These are phyloP conservation scores for Trichoderma hamatum DNA, from an alignment of 2,329 filamentous ascomycete species.

Conservation along the genomic window DNA sequence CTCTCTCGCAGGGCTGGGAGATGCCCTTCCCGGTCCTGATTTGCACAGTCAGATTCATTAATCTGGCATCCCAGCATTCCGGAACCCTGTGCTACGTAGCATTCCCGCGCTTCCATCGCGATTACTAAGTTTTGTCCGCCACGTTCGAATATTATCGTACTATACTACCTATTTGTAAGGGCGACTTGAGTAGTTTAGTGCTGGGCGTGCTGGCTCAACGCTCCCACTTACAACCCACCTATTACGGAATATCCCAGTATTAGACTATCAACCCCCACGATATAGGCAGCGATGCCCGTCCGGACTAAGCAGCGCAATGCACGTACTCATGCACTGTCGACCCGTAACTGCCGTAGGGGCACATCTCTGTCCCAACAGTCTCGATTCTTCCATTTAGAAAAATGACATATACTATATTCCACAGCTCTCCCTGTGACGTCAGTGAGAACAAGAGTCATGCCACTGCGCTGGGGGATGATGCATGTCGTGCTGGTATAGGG, in stretches of 20 bases:
- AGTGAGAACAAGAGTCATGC: neutral
- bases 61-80: constrained; percentile 23
- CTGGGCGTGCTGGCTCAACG: neutral
- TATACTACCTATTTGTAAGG: neutral
- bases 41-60: constrained; percentile 21
- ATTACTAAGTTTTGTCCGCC: neutral
- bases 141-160: neutral
- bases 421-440: constrained; percentile 17
- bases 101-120: constrained; percentile 3
- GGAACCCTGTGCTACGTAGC: constrained; percentile 19
- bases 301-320: neutral
- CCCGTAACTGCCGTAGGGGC: constrained; percentile 10
- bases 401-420: constrained; percentile 11
- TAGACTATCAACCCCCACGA: neutral
- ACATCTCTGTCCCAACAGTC: neutral
- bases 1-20: neutral
- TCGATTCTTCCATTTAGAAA: neutral
- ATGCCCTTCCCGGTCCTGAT: too few species aligned
- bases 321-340: constrained; percentile 16
- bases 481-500: neutral
- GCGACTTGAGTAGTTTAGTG: neutral
- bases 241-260: neutral
- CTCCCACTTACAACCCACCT: neutral
- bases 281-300: neutral
- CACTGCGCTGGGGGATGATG: neutral